Conservation (phyloP, 2,329 filamentous ascomycete species). For the Fusarium hostae region DNA sequence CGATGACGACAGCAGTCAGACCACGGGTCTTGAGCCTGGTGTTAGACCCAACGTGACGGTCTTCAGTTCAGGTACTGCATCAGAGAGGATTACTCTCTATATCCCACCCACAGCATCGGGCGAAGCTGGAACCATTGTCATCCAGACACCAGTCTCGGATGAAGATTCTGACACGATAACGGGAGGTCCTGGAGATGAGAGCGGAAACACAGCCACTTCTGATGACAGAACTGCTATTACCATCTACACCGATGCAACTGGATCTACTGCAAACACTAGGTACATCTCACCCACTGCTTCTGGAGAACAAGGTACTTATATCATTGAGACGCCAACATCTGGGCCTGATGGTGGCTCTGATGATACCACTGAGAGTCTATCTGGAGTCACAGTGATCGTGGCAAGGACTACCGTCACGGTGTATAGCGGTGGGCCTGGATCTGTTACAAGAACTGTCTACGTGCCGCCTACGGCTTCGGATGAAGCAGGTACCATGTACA, state of each 20-base stretch:
- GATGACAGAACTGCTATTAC: neutral
- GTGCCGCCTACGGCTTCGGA: neutral
- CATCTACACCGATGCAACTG: neutral
- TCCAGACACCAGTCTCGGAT: neutral
- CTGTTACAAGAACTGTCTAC: neutral
- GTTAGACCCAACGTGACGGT: neutral
- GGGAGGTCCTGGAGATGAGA: neutral
- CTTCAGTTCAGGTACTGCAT: neutral
- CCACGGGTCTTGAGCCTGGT: neutral
- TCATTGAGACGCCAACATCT: neutral
- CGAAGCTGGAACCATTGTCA: slow-evolving; percentile 1
- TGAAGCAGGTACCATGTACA: neutral
- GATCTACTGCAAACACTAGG: neutral
- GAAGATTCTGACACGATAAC: neutral
- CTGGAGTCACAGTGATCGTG: no score
- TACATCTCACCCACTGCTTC: neutral
- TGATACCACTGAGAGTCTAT: no score
- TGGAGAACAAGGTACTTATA: neutral
- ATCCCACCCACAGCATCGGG: neutral
- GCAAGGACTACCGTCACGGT: neutral
- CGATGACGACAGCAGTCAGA: neutral
- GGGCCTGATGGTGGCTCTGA: no score
- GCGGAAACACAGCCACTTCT: neutral
- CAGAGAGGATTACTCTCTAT: neutral
- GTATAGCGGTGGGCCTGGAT: neutral